Evolutionary conservation across 176 grass and related monocot species (phyloP).

Genomic region (Chloris gayana): DNA sequence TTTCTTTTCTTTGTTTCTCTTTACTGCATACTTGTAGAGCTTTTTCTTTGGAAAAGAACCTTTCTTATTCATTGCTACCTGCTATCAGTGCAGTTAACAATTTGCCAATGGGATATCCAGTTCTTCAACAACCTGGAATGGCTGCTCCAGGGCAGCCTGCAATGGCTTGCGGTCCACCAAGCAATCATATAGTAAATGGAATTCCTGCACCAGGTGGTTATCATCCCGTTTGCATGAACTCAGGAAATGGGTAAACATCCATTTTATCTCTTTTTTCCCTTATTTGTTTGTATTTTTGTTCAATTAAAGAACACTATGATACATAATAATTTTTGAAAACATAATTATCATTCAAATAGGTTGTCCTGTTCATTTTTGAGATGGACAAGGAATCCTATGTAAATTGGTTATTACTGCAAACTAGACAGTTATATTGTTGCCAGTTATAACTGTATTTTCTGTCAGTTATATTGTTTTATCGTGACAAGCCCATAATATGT

Average conservation of each 20-base stretch:
- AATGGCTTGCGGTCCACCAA: constrained; percentile 56
- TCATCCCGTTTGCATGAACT: constrained; percentile 70
- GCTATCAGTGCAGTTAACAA: constrained; percentile 73
- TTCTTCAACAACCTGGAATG: constrained; percentile 66
- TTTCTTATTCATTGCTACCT: constrained; percentile 29
- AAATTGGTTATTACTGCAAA: not conserved
- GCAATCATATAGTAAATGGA: constrained; percentile 77
- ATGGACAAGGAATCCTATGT: not conserved
- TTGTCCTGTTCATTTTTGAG: not conserved
- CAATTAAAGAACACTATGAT: not conserved
- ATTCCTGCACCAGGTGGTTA: constrained; percentile 68
- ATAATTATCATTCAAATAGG: not conserved
- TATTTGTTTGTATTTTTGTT: constrained; percentile 5
- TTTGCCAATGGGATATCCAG: constrained; percentile 82
- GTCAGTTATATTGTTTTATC: constrained; percentile 1
- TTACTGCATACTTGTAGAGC: not conserved
- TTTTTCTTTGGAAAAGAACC: constrained; percentile 14
- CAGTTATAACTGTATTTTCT: constrained; percentile 20
- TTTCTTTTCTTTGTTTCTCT: constrained; percentile 6
- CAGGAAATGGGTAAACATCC: constrained; percentile 66
- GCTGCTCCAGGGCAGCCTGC: constrained; percentile 52
- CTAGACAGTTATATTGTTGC: too few species aligned
- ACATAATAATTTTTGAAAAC: not conserved
- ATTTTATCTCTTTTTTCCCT: constrained; percentile 17
- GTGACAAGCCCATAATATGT: not conserved